Conservation (phyloP, 768 basidiomycete species). For the Guyanaporus albipodus region DNA sequence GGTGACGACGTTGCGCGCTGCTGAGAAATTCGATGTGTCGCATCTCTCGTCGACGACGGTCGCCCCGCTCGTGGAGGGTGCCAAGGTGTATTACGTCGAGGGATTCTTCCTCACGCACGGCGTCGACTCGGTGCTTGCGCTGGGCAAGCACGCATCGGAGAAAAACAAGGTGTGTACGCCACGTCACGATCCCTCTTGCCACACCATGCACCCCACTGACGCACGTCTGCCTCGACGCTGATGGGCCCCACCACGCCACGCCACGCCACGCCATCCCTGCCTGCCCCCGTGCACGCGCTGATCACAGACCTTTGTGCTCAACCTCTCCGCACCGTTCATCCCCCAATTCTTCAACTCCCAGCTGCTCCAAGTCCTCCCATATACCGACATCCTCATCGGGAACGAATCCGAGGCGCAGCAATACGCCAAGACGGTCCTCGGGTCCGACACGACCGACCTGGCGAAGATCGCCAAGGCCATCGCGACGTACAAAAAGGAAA, state of each 20-base stretch:
- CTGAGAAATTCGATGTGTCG: slow-evolving; percentile 82
- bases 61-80: slow-evolving; percentile 70
- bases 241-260: too few species aligned
- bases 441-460: slow-evolving; percentile 63
- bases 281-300: neutral
- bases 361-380: slow-evolving; percentile 75
- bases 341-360: slow-evolving; percentile 86
- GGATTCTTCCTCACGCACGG: slow-evolving; percentile 99
- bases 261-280: too few species aligned
- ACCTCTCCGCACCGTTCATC: slow-evolving; percentile 98
- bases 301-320: slow-evolving; percentile 81
- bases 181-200: neutral
- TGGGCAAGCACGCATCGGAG: slow-evolving; percentile 74
- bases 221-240: neutral
- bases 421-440: slow-evolving; percentile 73
- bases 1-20: slow-evolving; percentile 85
- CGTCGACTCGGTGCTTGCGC: slow-evolving; percentile 57
- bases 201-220: too few species aligned
- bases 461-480: slow-evolving; percentile 67
- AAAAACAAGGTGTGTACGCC: slow-evolving; percentile 61
- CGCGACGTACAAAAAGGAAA: slow-evolving; percentile 72
- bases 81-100: slow-evolving; percentile 89
- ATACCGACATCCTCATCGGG: slow-evolving; percentile 89
- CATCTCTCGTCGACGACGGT: slow-evolving; percentile 77
- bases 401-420: slow-evolving; percentile 93